Evolutionary conservation across 768 basidiomycete species (phyloP).

Genomic region (Suillus paluster): DNA sequence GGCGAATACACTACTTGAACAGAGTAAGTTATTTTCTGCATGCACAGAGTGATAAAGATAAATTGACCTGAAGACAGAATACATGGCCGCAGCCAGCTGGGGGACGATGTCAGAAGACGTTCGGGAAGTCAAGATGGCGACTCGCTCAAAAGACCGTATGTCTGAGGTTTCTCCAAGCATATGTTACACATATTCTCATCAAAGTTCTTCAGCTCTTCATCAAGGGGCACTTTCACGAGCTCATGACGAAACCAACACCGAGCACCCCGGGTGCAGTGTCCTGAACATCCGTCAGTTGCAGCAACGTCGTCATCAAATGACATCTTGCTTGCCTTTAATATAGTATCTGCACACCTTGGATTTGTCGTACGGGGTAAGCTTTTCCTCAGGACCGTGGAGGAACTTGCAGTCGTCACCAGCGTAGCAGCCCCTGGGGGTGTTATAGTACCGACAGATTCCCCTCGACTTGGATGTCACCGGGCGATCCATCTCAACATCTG

Average conservation of each 20-base stretch:
- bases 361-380: slow-evolving; percentile 71
- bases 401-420: slow-evolving; percentile 76
- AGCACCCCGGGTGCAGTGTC: slow-evolving; percentile 72
- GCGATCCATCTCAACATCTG: slow-evolving; percentile 45
- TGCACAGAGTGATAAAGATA: not conserved
- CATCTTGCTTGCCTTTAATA: slow-evolving; percentile 49
- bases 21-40: slow-evolving; percentile 13
- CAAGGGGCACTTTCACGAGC: slow-evolving; percentile 22
- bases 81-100: slow-evolving; percentile 76
- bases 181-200: slow-evolving; percentile 67
- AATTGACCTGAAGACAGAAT: slow-evolving; percentile 70
- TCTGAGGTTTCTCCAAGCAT: slow-evolving; percentile 73
- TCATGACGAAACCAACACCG: slow-evolving; percentile 79
- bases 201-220: slow-evolving; percentile 27
- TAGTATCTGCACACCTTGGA: slow-evolving; percentile 72
- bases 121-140: not conserved
- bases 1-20: slow-evolving; percentile 68
- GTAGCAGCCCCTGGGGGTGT: slow-evolving; percentile 68
- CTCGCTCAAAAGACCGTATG: slow-evolving; percentile 72
- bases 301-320: not conserved
- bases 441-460: slow-evolving; percentile 73
- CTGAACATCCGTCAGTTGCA: slow-evolving; percentile 37
- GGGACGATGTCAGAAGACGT: slow-evolving; percentile 5
- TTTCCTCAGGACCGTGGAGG: slow-evolving; percentile 58
- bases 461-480: slow-evolving; percentile 73